Percentiles rank a stretch among this genome's conserved stretches.
phyloP scores from a whole-genome alignment of 2,329 filamentous ascomycete species.

The Trichoderma gracile region DNA sequence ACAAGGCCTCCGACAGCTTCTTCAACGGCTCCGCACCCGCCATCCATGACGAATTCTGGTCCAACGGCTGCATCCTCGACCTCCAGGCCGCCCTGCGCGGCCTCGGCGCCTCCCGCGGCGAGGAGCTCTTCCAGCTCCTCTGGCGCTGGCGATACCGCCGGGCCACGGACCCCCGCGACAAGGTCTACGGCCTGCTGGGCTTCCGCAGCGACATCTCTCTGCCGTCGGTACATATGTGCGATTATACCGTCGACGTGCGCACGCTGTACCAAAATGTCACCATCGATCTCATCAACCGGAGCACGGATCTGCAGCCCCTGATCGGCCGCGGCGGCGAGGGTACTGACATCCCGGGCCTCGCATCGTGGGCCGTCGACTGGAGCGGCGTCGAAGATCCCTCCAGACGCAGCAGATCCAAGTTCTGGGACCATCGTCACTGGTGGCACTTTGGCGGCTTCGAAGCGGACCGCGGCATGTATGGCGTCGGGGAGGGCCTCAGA shows the following conservation, averaged over 20 bases:
- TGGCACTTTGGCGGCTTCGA: slow-evolving; percentile 13
- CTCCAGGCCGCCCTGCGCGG: background rate
- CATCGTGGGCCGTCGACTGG: slow-evolving; percentile 16
- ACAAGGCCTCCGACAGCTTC: slow-evolving; percentile 5
- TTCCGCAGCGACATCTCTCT: slow-evolving; percentile 2
- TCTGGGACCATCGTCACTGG: slow-evolving; percentile 15
- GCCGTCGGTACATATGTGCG: background rate
- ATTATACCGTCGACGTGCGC: slow-evolving; percentile 12
- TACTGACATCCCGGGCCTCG: slow-evolving; percentile 6
- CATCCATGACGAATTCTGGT: background rate
- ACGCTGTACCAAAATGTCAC: slow-evolving; percentile 10
- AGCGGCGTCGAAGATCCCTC: background rate
- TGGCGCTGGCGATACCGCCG: slow-evolving; percentile 8
- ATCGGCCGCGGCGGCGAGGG: slow-evolving; percentile 12
- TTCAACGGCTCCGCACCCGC: background rate
- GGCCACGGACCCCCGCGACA: slow-evolving; percentile 7
- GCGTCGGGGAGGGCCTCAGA: slow-evolving; percentile 4
- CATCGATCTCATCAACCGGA: slow-evolving; percentile 10
- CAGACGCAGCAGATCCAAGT: background rate
- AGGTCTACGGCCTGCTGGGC: slow-evolving; percentile 4
- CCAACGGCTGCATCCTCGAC: background rate
- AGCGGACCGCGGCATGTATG: slow-evolving; percentile 2
- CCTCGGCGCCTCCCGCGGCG: slow-evolving; percentile 1
- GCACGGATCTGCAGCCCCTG: slow-evolving; percentile 7
- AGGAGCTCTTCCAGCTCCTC: slow-evolving; percentile 12